Evolutionary conservation across 441 rosid genomes (phyloP), one percentile per base, ranked within the genome.

Genomic region (Adansonia grandidieri): DNA sequence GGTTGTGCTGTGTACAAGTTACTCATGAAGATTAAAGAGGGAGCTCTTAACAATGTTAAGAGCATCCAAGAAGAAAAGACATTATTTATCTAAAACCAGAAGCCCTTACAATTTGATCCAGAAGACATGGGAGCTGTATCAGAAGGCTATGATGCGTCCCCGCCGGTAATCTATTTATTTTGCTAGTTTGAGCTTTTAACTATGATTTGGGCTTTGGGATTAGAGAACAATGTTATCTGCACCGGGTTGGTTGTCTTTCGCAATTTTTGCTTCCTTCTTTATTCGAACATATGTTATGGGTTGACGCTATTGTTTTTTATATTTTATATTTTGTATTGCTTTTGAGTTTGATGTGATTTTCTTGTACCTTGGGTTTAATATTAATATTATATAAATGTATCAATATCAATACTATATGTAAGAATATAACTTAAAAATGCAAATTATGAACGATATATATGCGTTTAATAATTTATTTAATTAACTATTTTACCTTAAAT

Each of bases 1-100:
- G 95, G 95, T 80, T 86, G 86, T 91, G 92, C 83, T 91, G 95
- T 85, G 81, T 91, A 61, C 77, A 85, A 78, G 76, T 85, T 50
- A 20, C 22, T 68, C 7, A 68, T 9, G 54, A 15, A 71, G 62
- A 32, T 2, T 13, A 50, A 54, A 2, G 11, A 71, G 50, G 51
- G 17, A 51, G 66, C 67, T 58, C 67, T 2, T 60, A 28, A 3
- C 42, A 11, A 19, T 1, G 15, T 51, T 28, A 54, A 17, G 28
- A 17, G 64, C 64, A 37, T 67, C 28, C 37, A 44, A 58, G 40
- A 56, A 28, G 32, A 53, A 73, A 73, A 57, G 22, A 11, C 57
- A 44, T 71, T 37, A 45, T 66, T 19, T 74, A 67, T 74, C 20
- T 78, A 28, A 82, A 17, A 14, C 60, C 54, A 13, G n/a, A 51